Conservation (phyloP, 2,329 filamentous ascomycete genomes). For the Trichoderma breve region DNA sequence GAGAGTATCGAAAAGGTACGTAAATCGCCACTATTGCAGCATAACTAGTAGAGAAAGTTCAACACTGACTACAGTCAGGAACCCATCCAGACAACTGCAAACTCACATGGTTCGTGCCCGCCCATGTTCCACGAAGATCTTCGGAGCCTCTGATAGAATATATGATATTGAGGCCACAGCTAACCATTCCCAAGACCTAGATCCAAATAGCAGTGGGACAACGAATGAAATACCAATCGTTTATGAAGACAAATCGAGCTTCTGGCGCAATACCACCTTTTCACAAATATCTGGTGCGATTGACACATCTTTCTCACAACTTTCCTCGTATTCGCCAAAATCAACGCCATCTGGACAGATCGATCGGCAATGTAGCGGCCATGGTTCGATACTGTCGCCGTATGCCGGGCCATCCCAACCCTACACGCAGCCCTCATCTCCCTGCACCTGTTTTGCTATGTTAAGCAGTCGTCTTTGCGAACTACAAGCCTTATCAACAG, state of each 20-base stretch:
- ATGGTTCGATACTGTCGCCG: background rate
- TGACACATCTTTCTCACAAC: background rate
- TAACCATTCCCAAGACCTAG: no score
- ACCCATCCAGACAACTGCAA: no score
- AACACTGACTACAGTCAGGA: no score
- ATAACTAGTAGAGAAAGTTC: no score
- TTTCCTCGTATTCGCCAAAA: background rate
- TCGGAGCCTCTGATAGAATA: no score
- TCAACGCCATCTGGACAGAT: background rate
- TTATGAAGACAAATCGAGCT: background rate
- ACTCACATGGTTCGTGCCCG: no score
- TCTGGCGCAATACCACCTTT: background rate
- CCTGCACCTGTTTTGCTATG: background rate
- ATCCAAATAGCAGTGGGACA: no score
- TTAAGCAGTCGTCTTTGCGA: background rate
- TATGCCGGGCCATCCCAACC: background rate
- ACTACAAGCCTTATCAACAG: background rate
- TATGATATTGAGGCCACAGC: no score
- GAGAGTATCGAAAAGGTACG: background rate
- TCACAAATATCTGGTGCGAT: background rate
- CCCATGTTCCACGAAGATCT: no score
- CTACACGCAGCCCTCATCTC: background rate
- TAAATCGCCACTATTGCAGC: no score
- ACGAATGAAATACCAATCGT: background rate
- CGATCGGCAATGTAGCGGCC: background rate